phyloP scores from a whole-genome alignment of 2,329 filamentous ascomycete species.

The Lecanicillium sp. region DNA sequence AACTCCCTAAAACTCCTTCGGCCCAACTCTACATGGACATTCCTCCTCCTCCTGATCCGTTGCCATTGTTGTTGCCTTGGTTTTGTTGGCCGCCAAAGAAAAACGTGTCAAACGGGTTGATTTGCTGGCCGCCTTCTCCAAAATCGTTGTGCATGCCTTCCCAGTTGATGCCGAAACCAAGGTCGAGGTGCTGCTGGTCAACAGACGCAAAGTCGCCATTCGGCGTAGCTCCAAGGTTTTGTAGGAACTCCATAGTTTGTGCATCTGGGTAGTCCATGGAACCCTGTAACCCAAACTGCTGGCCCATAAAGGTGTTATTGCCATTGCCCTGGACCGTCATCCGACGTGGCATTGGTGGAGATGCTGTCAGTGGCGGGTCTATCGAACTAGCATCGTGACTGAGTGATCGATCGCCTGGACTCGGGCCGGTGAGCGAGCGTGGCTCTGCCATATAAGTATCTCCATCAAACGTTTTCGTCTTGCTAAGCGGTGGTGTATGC shows the following conservation, averaged over 20 bases:
- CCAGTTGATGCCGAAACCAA: constrained; percentile 61
- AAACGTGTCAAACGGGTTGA: constrained; percentile 65
- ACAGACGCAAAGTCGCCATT: constrained; percentile 23
- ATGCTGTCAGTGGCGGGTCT: constrained; percentile 37
- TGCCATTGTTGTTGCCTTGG: background rate
- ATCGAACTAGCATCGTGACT: constrained; percentile 21
- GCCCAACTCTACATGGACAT: constrained; percentile 2
- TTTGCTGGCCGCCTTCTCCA: constrained; percentile 48
- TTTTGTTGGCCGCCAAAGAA: constrained; percentile 49
- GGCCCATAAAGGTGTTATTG: constrained; percentile 21
- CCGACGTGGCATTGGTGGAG: constrained; percentile 31
- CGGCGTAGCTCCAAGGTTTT: constrained; percentile 30
- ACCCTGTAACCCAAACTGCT: constrained; percentile 25
- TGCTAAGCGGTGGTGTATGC: constrained; percentile 29
- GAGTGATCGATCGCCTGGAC: constrained; percentile 18
- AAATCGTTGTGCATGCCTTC: constrained; percentile 55
- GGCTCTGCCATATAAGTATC: constrained; percentile 23
- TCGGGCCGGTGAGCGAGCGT: constrained; percentile 19
- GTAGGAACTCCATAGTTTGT: constrained; percentile 42
- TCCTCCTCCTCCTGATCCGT: background rate
- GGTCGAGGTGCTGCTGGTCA: constrained; percentile 46
- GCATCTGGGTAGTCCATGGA: constrained; percentile 36
- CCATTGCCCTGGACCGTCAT: constrained; percentile 24
- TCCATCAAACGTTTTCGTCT: constrained; percentile 27
- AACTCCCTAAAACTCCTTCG: too few relatives aligned